A percentile compares a stretch with the other conserved stretches of the same genome.
These are phyloP conservation scores for Agaricus sinodeliciosus DNA, from an alignment of 768 basidiomycete genomes.

Conservation along the genomic window DNA sequence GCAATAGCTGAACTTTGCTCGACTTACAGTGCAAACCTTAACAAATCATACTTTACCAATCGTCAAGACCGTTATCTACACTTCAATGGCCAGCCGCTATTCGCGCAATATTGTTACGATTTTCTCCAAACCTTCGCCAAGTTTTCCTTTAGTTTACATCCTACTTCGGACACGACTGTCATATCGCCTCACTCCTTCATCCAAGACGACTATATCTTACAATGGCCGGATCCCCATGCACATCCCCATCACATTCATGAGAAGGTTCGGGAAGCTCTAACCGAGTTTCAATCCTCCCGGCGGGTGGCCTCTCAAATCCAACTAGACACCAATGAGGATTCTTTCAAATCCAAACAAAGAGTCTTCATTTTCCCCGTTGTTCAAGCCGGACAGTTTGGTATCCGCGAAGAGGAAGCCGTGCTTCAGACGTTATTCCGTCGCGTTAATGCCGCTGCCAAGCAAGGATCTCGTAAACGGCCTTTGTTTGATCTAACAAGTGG, in stretches of 20 bases:
- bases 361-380: slow-evolving; percentile 75
- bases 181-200: slow-evolving; percentile 23
- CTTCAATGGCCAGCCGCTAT: slow-evolving; percentile 48
- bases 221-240: slow-evolving; percentile 59
- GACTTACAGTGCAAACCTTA: slow-evolving; percentile 77
- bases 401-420: slow-evolving; percentile 77
- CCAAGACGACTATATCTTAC: slow-evolving; percentile 41
- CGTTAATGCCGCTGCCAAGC: slow-evolving; percentile 20
- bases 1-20: not conserved
- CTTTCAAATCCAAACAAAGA: slow-evolving; percentile 11
- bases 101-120: slow-evolving; percentile 81
- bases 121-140: slow-evolving; percentile 63
- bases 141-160: slow-evolving; percentile 63
- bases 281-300: slow-evolving; percentile 44
- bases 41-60: slow-evolving; percentile 87
- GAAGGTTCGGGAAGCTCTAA: slow-evolving; percentile 50
- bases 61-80: slow-evolving; percentile 93
- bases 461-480: slow-evolving; percentile 23
- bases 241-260: slow-evolving; percentile 68
- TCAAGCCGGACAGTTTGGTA: slow-evolving; percentile 82
- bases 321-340: not conserved
- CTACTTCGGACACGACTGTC: slow-evolving; percentile 10
- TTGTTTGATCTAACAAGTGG: slow-evolving; percentile 85
- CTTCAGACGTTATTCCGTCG: slow-evolving; percentile 54
- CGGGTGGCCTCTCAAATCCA: slow-evolving; percentile 20